Percentiles rank a stretch among this genome's conserved stretches.
Conservation (phyloP, 305 asterid species). For the Euphrasia arctica region DNA sequence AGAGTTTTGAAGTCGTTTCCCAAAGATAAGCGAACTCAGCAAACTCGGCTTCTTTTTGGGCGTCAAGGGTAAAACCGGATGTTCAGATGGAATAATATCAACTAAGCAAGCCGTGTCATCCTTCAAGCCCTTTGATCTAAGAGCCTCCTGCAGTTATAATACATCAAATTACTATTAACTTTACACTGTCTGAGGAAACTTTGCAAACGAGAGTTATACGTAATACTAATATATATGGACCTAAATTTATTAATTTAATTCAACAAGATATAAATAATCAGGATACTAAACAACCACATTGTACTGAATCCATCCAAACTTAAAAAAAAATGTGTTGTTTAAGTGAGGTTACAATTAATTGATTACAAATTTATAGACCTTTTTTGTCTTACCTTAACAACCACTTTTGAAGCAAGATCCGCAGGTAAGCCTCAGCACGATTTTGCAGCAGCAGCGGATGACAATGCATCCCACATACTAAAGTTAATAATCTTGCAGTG, state of each 20-base stretch:
- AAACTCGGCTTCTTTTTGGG: constrained; percentile 71
- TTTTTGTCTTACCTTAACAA: constrained; percentile 66
- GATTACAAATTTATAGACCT: no score
- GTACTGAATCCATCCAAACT: no score
- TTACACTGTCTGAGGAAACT: background rate
- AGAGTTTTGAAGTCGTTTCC: constrained; percentile 54
- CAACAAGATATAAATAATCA: no score
- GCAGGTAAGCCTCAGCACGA: constrained; percentile 98
- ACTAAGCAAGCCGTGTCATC: constrained; percentile 99
- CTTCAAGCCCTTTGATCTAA: constrained; percentile 91
- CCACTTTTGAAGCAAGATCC: constrained; percentile 94
- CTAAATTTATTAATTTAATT: no score
- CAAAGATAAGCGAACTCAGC: constrained; percentile 60
- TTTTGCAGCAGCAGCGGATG: constrained; percentile 85
- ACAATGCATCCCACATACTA: constrained; percentile 97
- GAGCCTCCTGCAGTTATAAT: constrained; percentile 73
- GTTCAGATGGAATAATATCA: constrained; percentile 94
- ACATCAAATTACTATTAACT: background rate
- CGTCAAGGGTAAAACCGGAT: constrained; percentile 60
- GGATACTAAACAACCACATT: no score
- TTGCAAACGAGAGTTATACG: background rate
- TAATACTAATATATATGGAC: background rate
- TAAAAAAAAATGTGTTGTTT: no score
- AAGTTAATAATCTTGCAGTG: constrained; percentile 12
- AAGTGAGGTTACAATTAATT: no score